phyloP scores from a whole-genome alignment of 352 stramenopile species.

The Globisporangium paroecandrum region DNA sequence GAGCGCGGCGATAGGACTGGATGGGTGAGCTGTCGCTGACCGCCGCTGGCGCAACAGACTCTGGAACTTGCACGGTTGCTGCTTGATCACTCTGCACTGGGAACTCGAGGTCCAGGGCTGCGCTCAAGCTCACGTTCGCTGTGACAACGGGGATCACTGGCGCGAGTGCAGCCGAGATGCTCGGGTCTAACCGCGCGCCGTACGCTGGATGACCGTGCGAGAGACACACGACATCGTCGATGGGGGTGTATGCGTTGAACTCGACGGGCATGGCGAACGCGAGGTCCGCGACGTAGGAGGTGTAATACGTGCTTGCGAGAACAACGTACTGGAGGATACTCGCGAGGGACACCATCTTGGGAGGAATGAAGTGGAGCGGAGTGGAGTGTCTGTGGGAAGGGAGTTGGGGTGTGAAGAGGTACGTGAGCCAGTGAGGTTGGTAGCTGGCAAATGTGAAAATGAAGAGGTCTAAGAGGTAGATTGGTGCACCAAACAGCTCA shows the following conservation, averaged over 20 bases:
- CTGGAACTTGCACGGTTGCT: background rate
- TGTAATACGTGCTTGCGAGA: background rate
- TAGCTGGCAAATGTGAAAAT: conserved; percentile 4
- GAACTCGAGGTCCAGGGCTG: background rate
- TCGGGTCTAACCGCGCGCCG: conserved; percentile 14
- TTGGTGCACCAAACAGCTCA: too few relatives aligned
- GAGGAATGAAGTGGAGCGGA: background rate
- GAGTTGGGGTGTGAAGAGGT: background rate
- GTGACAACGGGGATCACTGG: background rate
- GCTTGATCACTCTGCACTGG: background rate
- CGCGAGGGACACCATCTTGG: background rate
- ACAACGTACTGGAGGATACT: background rate
- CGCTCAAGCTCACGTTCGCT: background rate
- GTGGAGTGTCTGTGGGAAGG: background rate
- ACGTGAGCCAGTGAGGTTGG: background rate
- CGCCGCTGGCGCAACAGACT: background rate
- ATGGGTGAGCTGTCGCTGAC: background rate
- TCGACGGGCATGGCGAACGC: background rate
- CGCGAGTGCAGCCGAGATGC: background rate
- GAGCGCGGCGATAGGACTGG: background rate
- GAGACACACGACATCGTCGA: conserved; percentile 24
- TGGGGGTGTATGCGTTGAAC: conserved; percentile 25
- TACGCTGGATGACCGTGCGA: conserved; percentile 37
- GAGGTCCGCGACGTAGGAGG: background rate
- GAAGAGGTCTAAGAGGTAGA: background rate